A percentile compares a stretch with the other conserved stretches of the same genome.
phyloP scores from a whole-genome alignment of 495 filamentous ascomycete species.

The Neurospora discreta region DNA sequence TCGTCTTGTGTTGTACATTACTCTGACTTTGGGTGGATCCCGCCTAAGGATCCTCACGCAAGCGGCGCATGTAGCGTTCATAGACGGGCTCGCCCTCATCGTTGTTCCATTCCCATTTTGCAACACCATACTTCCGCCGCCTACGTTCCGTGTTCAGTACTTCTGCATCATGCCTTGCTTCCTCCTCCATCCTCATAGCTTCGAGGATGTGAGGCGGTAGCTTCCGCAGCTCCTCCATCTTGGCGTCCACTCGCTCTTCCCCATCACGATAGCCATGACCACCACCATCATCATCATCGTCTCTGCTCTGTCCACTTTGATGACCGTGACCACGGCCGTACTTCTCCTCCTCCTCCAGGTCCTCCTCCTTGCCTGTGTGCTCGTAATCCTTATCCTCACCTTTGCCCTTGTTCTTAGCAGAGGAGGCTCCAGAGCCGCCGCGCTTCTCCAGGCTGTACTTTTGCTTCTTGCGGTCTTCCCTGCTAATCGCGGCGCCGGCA shows the following conservation, averaged over 20 bases:
- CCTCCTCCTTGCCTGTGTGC: not conserved
- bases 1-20: not conserved
- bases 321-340: not conserved
- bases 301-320: not conserved
- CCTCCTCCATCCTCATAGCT: not conserved
- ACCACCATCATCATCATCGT: not conserved
- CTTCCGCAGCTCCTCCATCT: not conserved
- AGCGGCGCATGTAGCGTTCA: not conserved
- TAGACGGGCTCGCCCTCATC: not conserved
- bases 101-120: not conserved
- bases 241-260: not conserved
- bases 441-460: not conserved
- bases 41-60: not conserved
- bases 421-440: not conserved
- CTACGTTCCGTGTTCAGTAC: not conserved
- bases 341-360: no score
- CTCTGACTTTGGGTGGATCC: not conserved
- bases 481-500: not conserved
- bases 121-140: not conserved
- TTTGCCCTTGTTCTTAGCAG: not conserved
- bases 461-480: not conserved
- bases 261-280: not conserved
- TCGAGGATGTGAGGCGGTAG: not conserved
- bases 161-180: not conserved
- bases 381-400: not conserved